A percentile compares a stretch with the other conserved stretches of the same genome.
These are phyloP conservation scores for Ogataea glucozyma DNA, from an alignment of 805 yeast genomes.

Conservation along the genomic window DNA sequence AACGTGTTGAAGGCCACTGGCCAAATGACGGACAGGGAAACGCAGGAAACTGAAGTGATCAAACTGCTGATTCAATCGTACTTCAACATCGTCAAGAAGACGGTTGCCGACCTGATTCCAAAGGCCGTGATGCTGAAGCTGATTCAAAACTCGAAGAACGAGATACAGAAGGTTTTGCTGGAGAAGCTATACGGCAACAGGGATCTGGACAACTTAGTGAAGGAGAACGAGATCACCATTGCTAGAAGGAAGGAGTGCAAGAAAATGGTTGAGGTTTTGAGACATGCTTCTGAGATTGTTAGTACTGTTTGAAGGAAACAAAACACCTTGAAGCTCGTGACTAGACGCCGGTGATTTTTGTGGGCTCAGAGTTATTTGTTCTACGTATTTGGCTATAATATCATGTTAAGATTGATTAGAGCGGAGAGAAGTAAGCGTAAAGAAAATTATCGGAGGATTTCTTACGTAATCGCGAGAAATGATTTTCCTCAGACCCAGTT, in stretches of 20 bases:
- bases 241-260: conserved; percentile 93
- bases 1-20: conserved; percentile 92
- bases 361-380: too few species aligned
- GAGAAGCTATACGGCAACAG: conserved; percentile 81
- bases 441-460: too few species aligned
- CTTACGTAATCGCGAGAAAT: too few species aligned
- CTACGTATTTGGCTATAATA: neutral
- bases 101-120: conserved; percentile 91
- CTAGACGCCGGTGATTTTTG: neutral
- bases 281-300: conserved; percentile 89
- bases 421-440: too few species aligned
- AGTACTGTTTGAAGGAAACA: conserved; percentile 62
- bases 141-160: conserved; percentile 79
- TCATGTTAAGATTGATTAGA: too few species aligned
- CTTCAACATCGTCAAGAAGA: conserved; percentile 88
- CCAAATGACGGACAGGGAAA: conserved; percentile 89
- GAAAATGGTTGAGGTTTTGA: conserved; percentile 92
- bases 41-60: conserved; percentile 95
- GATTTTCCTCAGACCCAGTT: too few species aligned
- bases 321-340: too few species aligned
- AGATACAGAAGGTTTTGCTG: conserved; percentile 85
- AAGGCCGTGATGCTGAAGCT: conserved; percentile 93
- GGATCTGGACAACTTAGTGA: conserved; percentile 74
- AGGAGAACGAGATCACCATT: conserved; percentile 89
- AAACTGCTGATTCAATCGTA: conserved; percentile 88